Percentiles rank a stretch among this genome's conserved stretches.
Conservation (phyloP, 2,329 filamentous ascomycete genomes). For the Venturiaceae sp. region DNA sequence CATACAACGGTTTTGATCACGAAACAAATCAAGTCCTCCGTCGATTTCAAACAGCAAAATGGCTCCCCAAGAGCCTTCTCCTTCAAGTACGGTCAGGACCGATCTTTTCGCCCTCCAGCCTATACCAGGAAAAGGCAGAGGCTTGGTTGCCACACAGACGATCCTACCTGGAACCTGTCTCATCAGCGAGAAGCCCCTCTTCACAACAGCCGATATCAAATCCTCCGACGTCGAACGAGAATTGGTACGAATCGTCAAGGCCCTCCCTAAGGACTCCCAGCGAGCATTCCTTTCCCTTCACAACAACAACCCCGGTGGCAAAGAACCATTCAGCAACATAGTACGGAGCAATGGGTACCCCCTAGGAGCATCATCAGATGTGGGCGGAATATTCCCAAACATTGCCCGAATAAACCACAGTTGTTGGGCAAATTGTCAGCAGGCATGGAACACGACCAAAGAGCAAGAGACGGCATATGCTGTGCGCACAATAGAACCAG, state of each 20-base stretch:
- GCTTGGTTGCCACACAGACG: conserved; percentile 19
- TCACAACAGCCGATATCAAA: conserved; percentile 14
- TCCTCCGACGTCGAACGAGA: conserved; percentile 5
- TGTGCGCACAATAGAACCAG: conserved; percentile 16
- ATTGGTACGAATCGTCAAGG: conserved; percentile 12
- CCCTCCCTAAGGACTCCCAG: conserved; percentile 14
- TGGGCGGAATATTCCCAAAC: conserved; percentile 19
- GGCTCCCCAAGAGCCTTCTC: neutral
- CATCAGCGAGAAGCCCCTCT: conserved; percentile 21
- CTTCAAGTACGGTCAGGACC: neutral
- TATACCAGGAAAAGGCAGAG: conserved; percentile 19
- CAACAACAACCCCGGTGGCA: conserved; percentile 21
- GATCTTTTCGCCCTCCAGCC: conserved; percentile 8
- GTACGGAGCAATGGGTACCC: conserved; percentile 23
- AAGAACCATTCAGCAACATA: conserved; percentile 16
- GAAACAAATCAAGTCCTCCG: neutral
- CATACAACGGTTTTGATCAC: neutral
- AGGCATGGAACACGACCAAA: conserved; percentile 15
- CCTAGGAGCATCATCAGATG: conserved; percentile 15
- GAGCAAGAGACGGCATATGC: conserved; percentile 22
- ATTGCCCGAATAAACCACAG: conserved; percentile 25
- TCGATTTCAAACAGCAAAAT: neutral
- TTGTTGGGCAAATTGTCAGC: conserved; percentile 22
- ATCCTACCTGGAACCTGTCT: conserved; percentile 24
- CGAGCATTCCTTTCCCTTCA: conserved; percentile 18